These are phyloP conservation scores for Galium porrigens DNA, from an alignment of 305 asterid species.

Conservation along the genomic window DNA sequence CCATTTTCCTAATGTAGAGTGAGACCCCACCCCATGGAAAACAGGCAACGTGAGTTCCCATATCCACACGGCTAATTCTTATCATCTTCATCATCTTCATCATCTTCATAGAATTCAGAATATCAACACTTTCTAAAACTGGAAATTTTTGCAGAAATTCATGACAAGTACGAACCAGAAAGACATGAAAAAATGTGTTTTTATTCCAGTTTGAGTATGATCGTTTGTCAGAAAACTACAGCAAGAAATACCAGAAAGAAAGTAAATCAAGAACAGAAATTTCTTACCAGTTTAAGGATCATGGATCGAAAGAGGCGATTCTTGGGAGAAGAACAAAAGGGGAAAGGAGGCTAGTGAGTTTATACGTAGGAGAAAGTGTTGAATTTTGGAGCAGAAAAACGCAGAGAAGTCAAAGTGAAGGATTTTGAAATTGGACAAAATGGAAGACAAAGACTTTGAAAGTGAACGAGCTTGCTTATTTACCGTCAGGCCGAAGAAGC, in stretches of 20 bases:
- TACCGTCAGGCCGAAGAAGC: background rate
- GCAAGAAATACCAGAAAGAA: background rate
- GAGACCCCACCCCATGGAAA: conserved; percentile 7
- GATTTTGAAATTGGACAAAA: background rate
- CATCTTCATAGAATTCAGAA: background rate
- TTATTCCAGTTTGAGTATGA: background rate
- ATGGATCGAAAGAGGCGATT: background rate
- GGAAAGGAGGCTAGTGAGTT: background rate
- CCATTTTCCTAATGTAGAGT: background rate
- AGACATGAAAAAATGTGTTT: background rate
- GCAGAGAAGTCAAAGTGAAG: conserved; percentile 12
- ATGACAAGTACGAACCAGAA: background rate
- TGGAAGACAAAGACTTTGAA: conserved; percentile 8
- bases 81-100: background rate
- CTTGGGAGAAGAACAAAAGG: background rate
- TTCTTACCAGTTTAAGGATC: conserved; percentile 1
- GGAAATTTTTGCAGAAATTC: background rate
- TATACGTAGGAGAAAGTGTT: background rate
- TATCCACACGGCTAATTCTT: conserved; percentile 3
- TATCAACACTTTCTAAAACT: background rate
- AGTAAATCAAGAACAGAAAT: background rate
- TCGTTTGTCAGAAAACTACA: background rate
- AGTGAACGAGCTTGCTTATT: conserved; percentile 1
- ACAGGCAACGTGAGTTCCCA: conserved; percentile 4
- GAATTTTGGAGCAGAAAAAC: background rate